Percentiles rank a stretch among this genome's conserved stretches.
phyloP scores from a whole-genome alignment of 75 land plant genomes.

The Picea glauca region DNA sequence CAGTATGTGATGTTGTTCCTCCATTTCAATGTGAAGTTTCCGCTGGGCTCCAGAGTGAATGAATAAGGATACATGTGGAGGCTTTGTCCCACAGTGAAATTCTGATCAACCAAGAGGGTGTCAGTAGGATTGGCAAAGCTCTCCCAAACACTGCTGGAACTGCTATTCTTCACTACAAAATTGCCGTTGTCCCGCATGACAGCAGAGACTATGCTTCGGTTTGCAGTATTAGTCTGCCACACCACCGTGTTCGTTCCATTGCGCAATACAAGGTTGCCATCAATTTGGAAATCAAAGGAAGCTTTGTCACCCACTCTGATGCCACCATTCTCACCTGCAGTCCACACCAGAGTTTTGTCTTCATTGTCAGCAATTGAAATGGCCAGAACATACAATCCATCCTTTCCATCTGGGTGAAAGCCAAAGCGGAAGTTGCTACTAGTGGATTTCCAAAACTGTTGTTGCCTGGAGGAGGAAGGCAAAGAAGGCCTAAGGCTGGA shows the following conservation, averaged over 20 bases:
- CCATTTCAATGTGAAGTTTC: slow-evolving; percentile 39
- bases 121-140: slow-evolving; percentile 51
- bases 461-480: not conserved
- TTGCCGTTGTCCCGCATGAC: slow-evolving; percentile 36
- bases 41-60: slow-evolving; percentile 20
- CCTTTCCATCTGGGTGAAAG: slow-evolving; percentile 16
- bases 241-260: slow-evolving; percentile 26
- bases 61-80: slow-evolving; percentile 41
- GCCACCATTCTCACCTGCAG: slow-evolving; percentile 14
- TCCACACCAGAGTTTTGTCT: slow-evolving; percentile 36
- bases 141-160: slow-evolving; percentile 24
- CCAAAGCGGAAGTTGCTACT: slow-evolving; percentile 27
- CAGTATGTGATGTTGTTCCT: slow-evolving; percentile 32
- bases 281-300: slow-evolving; percentile 15
- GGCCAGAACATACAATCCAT: slow-evolving; percentile 5
- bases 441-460: slow-evolving; percentile 34
- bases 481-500: slow-evolving; percentile 19
- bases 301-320: slow-evolving; percentile 10
- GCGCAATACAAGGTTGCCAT: slow-evolving; percentile 35
- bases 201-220: slow-evolving; percentile 21
- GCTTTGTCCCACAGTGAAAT: slow-evolving; percentile 19
- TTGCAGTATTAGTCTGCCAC: slow-evolving; percentile 37
- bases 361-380: slow-evolving; percentile 16
- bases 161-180: slow-evolving; percentile 21
- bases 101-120: slow-evolving; percentile 36